Evolutionary conservation across 129 eudicot genomes (phyloP).

Genomic region (Artemisia tridentata): DNA sequence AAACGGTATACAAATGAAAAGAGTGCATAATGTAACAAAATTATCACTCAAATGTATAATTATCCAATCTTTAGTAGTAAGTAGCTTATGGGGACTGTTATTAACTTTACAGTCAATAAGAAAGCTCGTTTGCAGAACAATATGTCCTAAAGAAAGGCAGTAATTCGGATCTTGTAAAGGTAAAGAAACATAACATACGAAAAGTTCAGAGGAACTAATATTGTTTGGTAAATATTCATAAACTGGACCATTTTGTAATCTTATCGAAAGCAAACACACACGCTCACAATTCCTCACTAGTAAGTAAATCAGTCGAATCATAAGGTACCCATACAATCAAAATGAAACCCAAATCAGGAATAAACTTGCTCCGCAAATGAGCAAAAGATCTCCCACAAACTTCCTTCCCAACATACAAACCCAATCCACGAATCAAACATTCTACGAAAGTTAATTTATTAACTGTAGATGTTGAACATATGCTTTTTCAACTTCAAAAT

Average conservation of each 20-base stretch:
- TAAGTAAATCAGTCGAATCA: background rate
- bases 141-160: slow-evolving; percentile 7
- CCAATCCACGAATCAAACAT: background rate
- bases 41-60: background rate
- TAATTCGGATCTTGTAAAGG: background rate
- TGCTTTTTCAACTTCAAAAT: background rate
- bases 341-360: background rate
- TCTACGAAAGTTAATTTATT: background rate
- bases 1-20: background rate
- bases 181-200: slow-evolving; percentile 1
- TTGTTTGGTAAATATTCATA: slow-evolving; percentile 1
- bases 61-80: background rate
- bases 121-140: background rate
- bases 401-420: background rate
- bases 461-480: background rate
- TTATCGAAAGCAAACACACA: background rate
- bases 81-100: no score
- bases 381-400: background rate
- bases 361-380: background rate
- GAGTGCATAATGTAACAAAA: background rate
- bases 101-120: slow-evolving; percentile 3
- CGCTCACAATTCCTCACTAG: background rate
- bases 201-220: background rate
- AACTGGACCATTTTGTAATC: background rate
- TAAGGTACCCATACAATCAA: background rate